A percentile compares a stretch with the other conserved stretches of the same genome.
These are phyloP conservation scores for Didymosphaeria variabile DNA, from an alignment of 2,329 filamentous ascomycete genomes.

Conservation along the genomic window DNA sequence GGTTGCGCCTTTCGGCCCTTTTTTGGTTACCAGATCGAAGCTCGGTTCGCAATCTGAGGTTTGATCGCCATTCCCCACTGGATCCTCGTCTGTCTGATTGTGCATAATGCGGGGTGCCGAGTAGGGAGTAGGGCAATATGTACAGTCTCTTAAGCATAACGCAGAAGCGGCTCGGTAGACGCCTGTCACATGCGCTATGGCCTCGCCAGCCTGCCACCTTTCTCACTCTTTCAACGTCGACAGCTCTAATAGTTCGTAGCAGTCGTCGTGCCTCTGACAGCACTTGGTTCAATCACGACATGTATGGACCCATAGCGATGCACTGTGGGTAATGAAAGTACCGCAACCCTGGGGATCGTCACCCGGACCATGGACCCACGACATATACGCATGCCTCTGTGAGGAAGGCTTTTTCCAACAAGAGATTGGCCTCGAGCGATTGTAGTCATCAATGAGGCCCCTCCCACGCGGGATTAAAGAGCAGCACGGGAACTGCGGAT, in stretches of 20 bases:
- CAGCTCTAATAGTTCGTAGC: not conserved
- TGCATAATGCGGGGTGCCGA: constrained; percentile 24
- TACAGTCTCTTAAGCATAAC: not conserved
- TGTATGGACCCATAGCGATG: not conserved
- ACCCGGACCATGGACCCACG: not conserved
- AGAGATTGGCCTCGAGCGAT: not conserved
- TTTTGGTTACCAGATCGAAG: constrained; percentile 3
- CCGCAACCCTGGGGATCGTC: not conserved
- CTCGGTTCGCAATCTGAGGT: constrained; percentile 5
- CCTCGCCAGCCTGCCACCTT: not conserved
- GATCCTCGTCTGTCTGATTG: constrained; percentile 13
- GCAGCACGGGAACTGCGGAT: constrained; percentile 9
- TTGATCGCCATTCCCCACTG: constrained; percentile 16
- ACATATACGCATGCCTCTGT: not conserved
- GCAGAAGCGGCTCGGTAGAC: constrained; percentile 1
- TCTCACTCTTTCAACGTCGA: not conserved
- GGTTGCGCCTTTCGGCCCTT: constrained; percentile 14
- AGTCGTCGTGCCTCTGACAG: not conserved
- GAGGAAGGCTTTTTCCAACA: not conserved
- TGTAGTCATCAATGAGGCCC: not conserved
- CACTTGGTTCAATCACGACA: not conserved
- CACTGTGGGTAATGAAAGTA: not conserved
- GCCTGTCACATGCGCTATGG: constrained; percentile 16
- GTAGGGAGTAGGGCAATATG: constrained; percentile 11
- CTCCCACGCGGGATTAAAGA: constrained; percentile 11